Evolutionary conservation across 2,329 filamentous ascomycete genomes (phyloP).

Genomic region (Stachybotrys chartarum): DNA sequence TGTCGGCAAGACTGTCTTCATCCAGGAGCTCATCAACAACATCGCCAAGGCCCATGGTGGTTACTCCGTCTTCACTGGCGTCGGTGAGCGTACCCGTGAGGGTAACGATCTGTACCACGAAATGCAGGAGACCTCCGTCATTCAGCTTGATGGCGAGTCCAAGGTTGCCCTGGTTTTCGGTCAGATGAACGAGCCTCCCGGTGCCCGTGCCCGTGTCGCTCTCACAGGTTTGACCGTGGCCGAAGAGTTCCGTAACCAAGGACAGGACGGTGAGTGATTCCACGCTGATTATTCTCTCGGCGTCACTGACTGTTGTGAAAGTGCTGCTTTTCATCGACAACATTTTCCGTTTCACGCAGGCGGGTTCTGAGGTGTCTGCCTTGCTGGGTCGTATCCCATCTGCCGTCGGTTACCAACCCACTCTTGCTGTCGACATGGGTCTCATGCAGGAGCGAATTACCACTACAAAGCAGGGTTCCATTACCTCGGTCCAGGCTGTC

Average conservation of each 20-base stretch:
- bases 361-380: conserved; percentile 99
- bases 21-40: conserved; percentile 99
- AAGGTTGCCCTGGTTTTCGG: conserved; percentile 99
- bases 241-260: conserved; percentile 74
- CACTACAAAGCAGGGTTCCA: conserved; percentile 98
- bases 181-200: conserved; percentile 99
- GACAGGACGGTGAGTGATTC: conserved; percentile 69
- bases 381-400: conserved; percentile 99
- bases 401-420: conserved; percentile 99
- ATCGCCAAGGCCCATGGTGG: conserved; percentile 99
- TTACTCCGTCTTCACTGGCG: conserved; percentile 99
- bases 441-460: conserved; percentile 99
- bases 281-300: background rate
- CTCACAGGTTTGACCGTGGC: conserved; percentile 79
- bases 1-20: conserved; percentile 99
- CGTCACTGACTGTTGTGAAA: conserved; percentile 17
- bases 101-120: conserved; percentile 99
- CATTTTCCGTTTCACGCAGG: conserved; percentile 99
- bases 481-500: conserved; percentile 99
- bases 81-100: conserved; percentile 99
- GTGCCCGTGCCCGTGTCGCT: conserved; percentile 98
- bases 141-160: conserved; percentile 97
- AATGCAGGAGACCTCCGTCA: conserved; percentile 99
- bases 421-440: conserved; percentile 98
- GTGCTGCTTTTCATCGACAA: conserved; percentile 99